Conservation (phyloP, 768 basidiomycete species). For the Lactarius psammicola region DNA sequence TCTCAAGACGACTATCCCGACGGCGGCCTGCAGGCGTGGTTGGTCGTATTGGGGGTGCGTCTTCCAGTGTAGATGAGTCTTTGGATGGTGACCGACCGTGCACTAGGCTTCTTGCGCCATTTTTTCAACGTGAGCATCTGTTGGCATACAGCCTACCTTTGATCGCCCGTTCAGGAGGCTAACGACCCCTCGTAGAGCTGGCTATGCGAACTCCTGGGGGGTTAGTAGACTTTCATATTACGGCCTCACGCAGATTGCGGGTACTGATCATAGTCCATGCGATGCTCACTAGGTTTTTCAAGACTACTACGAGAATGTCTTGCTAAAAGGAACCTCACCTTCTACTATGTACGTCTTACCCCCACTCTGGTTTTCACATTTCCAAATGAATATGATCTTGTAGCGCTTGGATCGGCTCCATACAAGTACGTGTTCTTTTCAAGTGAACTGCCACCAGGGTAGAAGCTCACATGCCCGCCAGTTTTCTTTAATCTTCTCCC, state of each 20-base stretch:
- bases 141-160: constrained; percentile 3
- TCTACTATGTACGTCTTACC: constrained; percentile 55
- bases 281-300: constrained; percentile 57
- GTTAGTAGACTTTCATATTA: constrained; percentile 41
- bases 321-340: constrained; percentile 49
- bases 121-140: constrained; percentile 41
- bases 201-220: constrained; percentile 74
- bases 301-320: constrained; percentile 58
- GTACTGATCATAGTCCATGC: constrained; percentile 7
- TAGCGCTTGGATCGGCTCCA: constrained; percentile 80
- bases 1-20: constrained; percentile 32
- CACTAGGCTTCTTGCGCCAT: constrained; percentile 38
- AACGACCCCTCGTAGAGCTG: constrained; percentile 44
- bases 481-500: constrained; percentile 63
- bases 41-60: constrained; percentile 43
- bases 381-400: not conserved
- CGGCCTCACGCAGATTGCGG: not conserved
- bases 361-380: not conserved
- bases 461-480: constrained; percentile 31
- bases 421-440: constrained; percentile 47
- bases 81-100: not conserved
- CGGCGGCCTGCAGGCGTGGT: constrained; percentile 47
- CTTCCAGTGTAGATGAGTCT: not conserved
- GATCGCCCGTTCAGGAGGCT: constrained; percentile 3
- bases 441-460: not conserved